phyloP scores from a whole-genome alignment of 495 filamentous ascomycete genomes.

The Acidiella bohemica region DNA sequence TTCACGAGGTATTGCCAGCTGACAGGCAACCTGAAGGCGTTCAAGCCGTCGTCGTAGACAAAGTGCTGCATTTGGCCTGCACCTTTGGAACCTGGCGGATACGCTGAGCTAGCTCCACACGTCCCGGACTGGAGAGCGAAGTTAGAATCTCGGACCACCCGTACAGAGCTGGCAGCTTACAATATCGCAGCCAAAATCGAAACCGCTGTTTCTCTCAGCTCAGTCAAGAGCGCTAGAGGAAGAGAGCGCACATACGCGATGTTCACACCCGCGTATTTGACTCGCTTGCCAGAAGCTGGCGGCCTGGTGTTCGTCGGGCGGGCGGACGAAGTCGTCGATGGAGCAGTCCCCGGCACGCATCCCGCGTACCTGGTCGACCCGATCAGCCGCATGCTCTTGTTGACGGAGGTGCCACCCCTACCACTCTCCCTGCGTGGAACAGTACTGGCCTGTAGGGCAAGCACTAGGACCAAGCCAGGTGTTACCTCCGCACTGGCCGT shows the following conservation, averaged over 20 bases:
- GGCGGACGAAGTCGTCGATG: background rate
- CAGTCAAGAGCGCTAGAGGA: background rate
- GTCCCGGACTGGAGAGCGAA: no score
- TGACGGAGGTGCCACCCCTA: constrained; percentile 8
- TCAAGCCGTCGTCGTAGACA: constrained; percentile 35
- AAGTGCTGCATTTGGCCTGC: constrained; percentile 45
- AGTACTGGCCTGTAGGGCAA: background rate
- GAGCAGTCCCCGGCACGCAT: constrained; percentile 9
- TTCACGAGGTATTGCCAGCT: constrained; percentile 44
- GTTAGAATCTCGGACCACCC: no score
- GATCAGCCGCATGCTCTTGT: no score
- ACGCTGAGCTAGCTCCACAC: constrained; percentile 27
- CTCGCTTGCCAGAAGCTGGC: background rate
- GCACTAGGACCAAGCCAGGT: background rate
- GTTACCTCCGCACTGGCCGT: constrained; percentile 12
- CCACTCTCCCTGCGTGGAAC: constrained; percentile 5
- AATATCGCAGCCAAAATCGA: constrained; percentile 41
- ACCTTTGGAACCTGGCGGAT: constrained; percentile 13
- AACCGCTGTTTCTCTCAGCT: no score
- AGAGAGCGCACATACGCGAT: constrained; percentile 22
- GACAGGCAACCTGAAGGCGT: constrained; percentile 43
- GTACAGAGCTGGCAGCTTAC: no score
- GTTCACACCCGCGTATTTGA: constrained; percentile 30
- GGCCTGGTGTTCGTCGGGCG: background rate
- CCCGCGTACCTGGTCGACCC: no score